A percentile compares a stretch with the other conserved stretches of the same genome.
Evolutionary conservation across 2,329 filamentous ascomycete genomes (phyloP).

Genomic region (Verticillium isaacii): DNA sequence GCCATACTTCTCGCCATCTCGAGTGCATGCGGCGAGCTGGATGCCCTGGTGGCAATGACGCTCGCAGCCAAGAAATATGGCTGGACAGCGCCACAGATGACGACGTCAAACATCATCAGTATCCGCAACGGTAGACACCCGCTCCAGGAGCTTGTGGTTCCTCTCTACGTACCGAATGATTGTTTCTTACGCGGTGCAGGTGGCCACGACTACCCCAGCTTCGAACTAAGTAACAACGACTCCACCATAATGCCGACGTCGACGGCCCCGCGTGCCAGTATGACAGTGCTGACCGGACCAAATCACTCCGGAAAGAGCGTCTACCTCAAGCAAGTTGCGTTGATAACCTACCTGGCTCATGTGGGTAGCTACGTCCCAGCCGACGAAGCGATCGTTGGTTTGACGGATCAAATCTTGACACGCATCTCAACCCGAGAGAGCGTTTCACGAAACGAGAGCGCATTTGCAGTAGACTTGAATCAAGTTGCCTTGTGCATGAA

Average conservation of each 20-base stretch:
- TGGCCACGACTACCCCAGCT: slow-evolving; percentile 17
- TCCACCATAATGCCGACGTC: not conserved
- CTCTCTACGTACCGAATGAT: slow-evolving; percentile 79
- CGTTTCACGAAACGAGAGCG: slow-evolving; percentile 53
- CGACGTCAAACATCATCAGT: slow-evolving; percentile 61
- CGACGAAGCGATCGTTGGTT: slow-evolving; percentile 66
- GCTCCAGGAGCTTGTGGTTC: slow-evolving; percentile 77
- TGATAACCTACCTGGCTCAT: slow-evolving; percentile 90
- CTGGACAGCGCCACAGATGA: slow-evolving; percentile 66
- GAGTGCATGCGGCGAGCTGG: slow-evolving; percentile 79
- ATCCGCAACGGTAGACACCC: slow-evolving; percentile 81
- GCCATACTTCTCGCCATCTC: slow-evolving; percentile 63
- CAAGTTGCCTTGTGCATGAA: slow-evolving; percentile 76
- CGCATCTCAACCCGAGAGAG: slow-evolving; percentile 72
- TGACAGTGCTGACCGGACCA: slow-evolving; percentile 81
- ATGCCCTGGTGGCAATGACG: slow-evolving; percentile 77
- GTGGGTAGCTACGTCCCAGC: slow-evolving; percentile 91
- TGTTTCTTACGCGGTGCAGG: slow-evolving; percentile 62
- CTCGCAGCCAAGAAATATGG: slow-evolving; percentile 71
- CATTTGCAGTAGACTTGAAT: slow-evolving; percentile 75
- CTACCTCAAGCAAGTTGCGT: slow-evolving; percentile 86
- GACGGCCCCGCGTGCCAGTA: slow-evolving; percentile 34
- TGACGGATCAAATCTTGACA: slow-evolving; percentile 91
- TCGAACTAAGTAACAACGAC: too few species aligned
- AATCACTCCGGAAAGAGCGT: slow-evolving; percentile 97